phyloP scores from a whole-genome alignment of 495 filamentous ascomycete genomes.

The Podospora bellae-mahoneyi region DNA sequence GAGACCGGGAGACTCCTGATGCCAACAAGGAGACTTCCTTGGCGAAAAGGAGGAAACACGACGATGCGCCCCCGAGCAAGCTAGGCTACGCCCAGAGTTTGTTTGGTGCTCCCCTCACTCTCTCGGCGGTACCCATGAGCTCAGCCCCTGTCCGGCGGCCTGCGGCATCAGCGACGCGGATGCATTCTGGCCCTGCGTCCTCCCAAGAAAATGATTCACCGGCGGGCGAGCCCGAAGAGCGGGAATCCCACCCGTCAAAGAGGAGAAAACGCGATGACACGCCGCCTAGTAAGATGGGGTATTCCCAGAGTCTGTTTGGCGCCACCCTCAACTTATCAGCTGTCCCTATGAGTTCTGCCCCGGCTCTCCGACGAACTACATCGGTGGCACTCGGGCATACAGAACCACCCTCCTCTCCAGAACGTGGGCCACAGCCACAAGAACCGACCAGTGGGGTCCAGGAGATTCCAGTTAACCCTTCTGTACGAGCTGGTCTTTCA shows the following conservation, averaged over 20 bases:
- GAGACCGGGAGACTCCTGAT: conserved; percentile 14
- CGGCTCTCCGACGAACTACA: background rate
- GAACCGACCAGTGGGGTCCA: background rate
- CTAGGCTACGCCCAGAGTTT: conserved; percentile 51
- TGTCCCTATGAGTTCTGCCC: background rate
- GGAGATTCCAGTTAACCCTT: background rate
- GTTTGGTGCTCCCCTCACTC: conserved; percentile 46
- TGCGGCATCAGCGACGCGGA: background rate
- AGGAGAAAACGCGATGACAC: background rate
- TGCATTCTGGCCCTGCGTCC: conserved; percentile 13
- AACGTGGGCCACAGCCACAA: background rate
- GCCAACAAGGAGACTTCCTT: conserved; percentile 24
- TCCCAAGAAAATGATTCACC: conserved; percentile 6
- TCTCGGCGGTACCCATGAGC: conserved; percentile 42
- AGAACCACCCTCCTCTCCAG: background rate
- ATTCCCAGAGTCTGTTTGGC: background rate
- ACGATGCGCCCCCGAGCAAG: conserved; percentile 42
- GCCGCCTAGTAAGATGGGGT: background rate
- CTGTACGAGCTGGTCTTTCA: conserved; percentile 2
- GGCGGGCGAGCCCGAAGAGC: background rate
- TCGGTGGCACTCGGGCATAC: background rate
- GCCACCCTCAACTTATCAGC: background rate
- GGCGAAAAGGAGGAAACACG: conserved; percentile 38
- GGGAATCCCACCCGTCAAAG: background rate
- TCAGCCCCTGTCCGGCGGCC: conserved; percentile 31